These are phyloP conservation scores for Entamoeba nuttalli DNA, from an alignment of 208 protist genomes.

Conservation along the genomic window DNA sequence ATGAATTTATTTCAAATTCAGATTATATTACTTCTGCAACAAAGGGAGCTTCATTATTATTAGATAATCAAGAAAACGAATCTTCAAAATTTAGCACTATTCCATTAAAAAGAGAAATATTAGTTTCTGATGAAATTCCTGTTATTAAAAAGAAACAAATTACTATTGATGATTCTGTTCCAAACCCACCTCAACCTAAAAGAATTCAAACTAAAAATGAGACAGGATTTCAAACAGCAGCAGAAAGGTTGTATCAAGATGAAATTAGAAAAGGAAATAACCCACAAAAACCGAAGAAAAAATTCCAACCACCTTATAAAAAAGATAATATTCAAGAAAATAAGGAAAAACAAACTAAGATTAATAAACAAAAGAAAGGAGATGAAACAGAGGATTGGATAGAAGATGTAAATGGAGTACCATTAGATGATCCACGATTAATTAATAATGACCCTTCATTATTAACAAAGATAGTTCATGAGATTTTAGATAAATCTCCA, in stretches of 20 bases:
- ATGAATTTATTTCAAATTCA: neutral
- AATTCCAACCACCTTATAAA: neutral
- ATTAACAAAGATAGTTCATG: neutral
- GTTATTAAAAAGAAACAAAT: neutral
- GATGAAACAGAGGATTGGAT: neutral
- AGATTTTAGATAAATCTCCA: neutral
- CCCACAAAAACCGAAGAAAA: neutral
- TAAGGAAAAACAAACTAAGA: neutral
- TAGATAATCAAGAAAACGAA: neutral
- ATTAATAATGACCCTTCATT: neutral
- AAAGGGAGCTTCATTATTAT: neutral
- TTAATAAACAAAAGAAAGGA: neutral
- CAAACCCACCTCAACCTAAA: neutral
- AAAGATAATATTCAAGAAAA: neutral
- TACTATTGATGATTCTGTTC: neutral
- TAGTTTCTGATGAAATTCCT: neutral
- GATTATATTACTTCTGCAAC: neutral
- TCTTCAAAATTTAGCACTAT: neutral
- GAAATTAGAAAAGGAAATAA: neutral
- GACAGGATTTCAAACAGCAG: neutral
- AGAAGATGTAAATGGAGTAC: neutral
- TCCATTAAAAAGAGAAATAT: neutral
- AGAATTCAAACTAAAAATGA: neutral
- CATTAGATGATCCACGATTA: neutral
- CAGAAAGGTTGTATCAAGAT: neutral